These are phyloP conservation scores for Solanum pimpinellifolium DNA, from an alignment of 257 asterid species.

Conservation along the genomic window DNA sequence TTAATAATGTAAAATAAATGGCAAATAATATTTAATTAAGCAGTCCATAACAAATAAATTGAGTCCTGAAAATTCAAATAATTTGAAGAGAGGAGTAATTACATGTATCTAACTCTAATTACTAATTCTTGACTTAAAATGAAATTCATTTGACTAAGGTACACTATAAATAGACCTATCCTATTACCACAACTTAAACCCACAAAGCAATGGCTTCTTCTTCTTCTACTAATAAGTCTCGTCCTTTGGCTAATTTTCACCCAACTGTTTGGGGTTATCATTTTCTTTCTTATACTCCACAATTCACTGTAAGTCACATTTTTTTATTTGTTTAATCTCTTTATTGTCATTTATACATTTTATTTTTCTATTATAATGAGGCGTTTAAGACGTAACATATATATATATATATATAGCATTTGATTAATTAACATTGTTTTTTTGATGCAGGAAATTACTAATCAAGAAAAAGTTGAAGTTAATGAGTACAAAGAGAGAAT, in stretches of 20 bases:
- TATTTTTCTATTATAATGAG: background rate
- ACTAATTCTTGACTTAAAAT: too few species aligned
- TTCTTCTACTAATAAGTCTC: background rate
- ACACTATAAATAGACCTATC: background rate
- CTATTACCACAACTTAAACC: background rate
- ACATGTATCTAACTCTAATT: too few species aligned
- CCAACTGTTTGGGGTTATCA: background rate
- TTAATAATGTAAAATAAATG: too few species aligned
- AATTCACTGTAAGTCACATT: background rate
- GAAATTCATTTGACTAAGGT: background rate
- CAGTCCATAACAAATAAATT: background rate
- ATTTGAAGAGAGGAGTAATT: too few species aligned
- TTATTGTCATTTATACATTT: background rate
- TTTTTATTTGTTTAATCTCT: background rate
- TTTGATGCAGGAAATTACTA: background rate
- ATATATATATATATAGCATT: background rate
- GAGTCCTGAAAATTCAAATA: background rate
- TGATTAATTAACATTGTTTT: background rate
- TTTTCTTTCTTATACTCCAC: background rate
- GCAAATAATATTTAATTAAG: too few species aligned
- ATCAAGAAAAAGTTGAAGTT: background rate
- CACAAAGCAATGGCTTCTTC: background rate
- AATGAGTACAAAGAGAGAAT: background rate
- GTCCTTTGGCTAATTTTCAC: background rate
- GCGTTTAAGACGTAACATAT: background rate